Evolutionary conservation across 192 early-diverging fungal species (phyloP).

Genomic region (Coemansia sp.): DNA sequence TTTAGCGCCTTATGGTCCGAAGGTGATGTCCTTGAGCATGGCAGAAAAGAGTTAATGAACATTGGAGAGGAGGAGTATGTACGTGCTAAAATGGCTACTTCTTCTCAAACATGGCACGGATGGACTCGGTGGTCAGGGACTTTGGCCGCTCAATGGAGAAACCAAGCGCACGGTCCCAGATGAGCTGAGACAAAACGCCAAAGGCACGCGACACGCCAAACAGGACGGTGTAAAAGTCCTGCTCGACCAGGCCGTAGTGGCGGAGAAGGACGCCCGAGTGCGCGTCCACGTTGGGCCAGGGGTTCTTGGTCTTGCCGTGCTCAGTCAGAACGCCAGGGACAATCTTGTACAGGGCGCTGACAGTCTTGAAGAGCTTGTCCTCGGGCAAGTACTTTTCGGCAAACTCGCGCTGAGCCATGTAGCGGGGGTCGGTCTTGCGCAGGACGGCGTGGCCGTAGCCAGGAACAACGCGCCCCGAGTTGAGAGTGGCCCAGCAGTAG

Average conservation of each 20-base stretch:
- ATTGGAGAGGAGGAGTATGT: no score
- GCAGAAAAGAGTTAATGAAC: not conserved
- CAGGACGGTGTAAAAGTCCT: constrained; percentile 99
- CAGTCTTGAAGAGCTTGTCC: constrained; percentile 96
- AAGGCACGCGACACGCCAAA: constrained; percentile 99
- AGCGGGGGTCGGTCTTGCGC: constrained; percentile 96
- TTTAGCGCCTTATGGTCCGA: not conserved
- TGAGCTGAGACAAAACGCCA: constrained; percentile 92
- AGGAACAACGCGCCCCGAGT: constrained; percentile 95
- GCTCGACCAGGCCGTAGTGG: constrained; percentile 95
- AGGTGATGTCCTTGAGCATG: not conserved
- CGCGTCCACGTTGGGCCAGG: constrained; percentile 99
- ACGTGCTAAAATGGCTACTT: constrained; percentile 7
- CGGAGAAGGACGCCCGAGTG: constrained; percentile 97
- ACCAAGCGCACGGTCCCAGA: constrained; percentile 98
- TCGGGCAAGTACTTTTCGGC: constrained; percentile 97
- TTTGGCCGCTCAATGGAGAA: constrained; percentile 94
- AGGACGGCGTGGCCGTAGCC: constrained; percentile 99
- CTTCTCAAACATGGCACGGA: constrained; percentile 86
- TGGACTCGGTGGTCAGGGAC: constrained; percentile 82
- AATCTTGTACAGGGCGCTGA: constrained; percentile 96
- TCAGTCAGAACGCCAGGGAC: constrained; percentile 94
- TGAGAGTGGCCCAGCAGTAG: constrained; percentile 96
- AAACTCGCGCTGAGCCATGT: constrained; percentile 98
- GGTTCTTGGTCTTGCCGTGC: constrained; percentile 99